Evolutionary conservation across 495 filamentous ascomycete genomes (phyloP).

Genomic region (Neurospora discreta): DNA sequence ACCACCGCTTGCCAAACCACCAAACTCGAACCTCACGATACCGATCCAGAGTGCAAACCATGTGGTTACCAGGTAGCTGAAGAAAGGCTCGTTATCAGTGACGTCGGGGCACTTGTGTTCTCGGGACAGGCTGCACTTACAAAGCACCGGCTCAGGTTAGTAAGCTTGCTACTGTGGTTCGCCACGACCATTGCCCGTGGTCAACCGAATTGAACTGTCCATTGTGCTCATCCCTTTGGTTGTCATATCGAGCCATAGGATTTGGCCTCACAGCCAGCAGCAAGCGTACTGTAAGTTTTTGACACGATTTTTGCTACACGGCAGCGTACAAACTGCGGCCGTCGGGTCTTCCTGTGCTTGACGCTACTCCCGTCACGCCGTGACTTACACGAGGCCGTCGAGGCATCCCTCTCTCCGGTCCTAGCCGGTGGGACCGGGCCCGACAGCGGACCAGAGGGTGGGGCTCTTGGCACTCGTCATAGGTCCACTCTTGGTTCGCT

Average conservation of each 20-base stretch:
- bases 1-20: neutral
- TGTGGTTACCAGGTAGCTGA: neutral
- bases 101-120: neutral
- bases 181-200: neutral
- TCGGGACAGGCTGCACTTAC: neutral
- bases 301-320: neutral
- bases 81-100: neutral
- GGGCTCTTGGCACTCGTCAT: neutral
- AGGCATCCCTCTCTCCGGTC: neutral
- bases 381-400: neutral
- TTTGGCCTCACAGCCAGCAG: neutral
- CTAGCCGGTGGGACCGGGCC: neutral
- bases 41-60: neutral
- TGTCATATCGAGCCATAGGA: neutral
- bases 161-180: neutral
- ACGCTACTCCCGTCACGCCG: neutral
- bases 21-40: neutral
- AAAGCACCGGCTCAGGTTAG: neutral
- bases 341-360: neutral
- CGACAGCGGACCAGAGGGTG: neutral
- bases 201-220: neutral
- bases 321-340: neutral
- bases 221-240: neutral
- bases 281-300: neutral
- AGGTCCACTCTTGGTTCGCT: neutral